Percentiles rank a stretch among this genome's conserved stretches.
phyloP scores from a whole-genome alignment of 768 basidiomycete species.

The Dioszegia aurantiaca region DNA sequence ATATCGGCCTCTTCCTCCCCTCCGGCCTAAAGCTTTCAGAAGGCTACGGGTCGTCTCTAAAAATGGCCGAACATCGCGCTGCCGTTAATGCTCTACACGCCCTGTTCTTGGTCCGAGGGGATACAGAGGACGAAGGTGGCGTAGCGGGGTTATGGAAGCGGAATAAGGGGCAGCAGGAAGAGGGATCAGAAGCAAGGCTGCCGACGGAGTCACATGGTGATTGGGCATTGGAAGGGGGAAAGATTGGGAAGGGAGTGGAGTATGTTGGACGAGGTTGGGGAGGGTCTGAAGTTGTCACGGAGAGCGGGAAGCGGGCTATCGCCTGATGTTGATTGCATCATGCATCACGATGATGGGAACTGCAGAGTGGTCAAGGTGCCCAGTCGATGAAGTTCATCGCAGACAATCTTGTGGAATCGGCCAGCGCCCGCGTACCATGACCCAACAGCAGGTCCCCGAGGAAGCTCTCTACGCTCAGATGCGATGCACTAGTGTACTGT shows the following conservation, averaged over 20 bases:
- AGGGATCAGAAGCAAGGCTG: not conserved
- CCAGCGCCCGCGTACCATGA: too few relatives aligned
- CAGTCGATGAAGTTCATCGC: too few relatives aligned
- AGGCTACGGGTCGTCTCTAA: slow-evolving; percentile 85
- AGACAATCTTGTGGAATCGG: too few relatives aligned
- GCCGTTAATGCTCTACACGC: slow-evolving; percentile 46
- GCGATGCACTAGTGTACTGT: too few relatives aligned
- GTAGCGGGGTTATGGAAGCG: not conserved
- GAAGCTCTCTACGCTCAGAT: too few relatives aligned
- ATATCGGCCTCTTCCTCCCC: slow-evolving; percentile 90
- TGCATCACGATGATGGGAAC: too few relatives aligned
- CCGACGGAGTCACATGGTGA: slow-evolving; percentile 6
- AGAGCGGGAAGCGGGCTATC: slow-evolving; percentile 6
- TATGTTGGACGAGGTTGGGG: not conserved
- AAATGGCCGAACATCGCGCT: slow-evolving; percentile 93
- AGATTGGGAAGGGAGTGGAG: not conserved
- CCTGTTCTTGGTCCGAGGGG: slow-evolving; percentile 42
- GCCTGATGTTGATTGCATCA: not conserved
- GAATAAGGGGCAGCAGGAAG: not conserved
- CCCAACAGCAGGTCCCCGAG: too few relatives aligned
- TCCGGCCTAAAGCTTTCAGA: slow-evolving; percentile 77
- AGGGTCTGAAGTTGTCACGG: slow-evolving; percentile 4
- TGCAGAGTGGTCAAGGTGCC: too few relatives aligned
- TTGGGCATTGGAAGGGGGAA: slow-evolving; percentile 14
- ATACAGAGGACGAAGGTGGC: slow-evolving; percentile 13